Percentiles rank a stretch among this genome's conserved stretches.
Conservation (phyloP, 306 rosid species). For the Styphnolobium japonicum region DNA sequence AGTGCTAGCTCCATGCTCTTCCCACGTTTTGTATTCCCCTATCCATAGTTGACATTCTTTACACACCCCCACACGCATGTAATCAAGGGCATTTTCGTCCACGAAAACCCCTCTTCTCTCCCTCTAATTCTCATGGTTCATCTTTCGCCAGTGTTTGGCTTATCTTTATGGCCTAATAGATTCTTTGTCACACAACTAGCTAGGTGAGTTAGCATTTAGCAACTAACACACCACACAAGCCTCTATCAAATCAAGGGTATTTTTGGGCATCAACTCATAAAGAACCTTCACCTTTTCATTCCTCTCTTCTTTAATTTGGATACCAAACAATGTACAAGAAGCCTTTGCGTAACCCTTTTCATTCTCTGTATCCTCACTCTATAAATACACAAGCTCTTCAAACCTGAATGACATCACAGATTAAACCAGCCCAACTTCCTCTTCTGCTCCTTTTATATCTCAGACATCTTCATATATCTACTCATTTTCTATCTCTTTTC, state of each 20-base stretch:
- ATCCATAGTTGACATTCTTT: conserved; percentile 53
- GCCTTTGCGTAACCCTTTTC: not conserved
- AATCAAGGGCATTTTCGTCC: conserved; percentile 30
- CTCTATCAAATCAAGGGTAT: conserved; percentile 23
- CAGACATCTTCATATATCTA: not conserved
- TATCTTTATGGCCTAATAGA: conserved; percentile 35
- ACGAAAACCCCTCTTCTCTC: not conserved
- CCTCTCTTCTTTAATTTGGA: not conserved
- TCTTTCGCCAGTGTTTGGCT: conserved; percentile 45
- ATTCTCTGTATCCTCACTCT: not conserved
- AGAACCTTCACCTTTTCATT: conserved; percentile 19
- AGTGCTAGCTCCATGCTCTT: not conserved
- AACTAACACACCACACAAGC: conserved; percentile 19
- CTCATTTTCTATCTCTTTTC: not conserved
- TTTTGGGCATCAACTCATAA: conserved; percentile 24
- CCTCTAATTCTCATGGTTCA: not conserved
- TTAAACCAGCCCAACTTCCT: not conserved
- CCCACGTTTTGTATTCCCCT: conserved; percentile 22
- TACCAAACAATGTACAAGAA: not conserved
- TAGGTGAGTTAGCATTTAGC: not conserved
- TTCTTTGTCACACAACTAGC: conserved; percentile 31
- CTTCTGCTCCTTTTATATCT: not conserved
- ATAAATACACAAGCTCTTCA: conserved; percentile 20
- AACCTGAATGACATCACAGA: conserved; percentile 29
- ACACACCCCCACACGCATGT: not conserved